phyloP scores from a whole-genome alignment of 192 early-diverging fungal species.

The Coemansia umbellata region DNA sequence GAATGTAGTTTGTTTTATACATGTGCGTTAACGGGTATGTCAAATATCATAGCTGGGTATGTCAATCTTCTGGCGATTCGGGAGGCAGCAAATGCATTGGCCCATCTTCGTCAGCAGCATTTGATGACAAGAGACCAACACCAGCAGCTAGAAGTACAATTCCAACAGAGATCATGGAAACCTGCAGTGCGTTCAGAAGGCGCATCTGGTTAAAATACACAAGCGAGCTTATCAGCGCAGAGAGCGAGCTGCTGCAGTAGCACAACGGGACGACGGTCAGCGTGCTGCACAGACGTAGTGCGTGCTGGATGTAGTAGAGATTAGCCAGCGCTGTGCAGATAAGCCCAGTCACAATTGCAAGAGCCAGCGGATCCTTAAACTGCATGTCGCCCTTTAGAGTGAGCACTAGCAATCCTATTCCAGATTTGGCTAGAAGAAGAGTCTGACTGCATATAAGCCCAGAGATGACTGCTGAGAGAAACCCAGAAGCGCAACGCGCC shows the following conservation, averaged over 20 bases:
- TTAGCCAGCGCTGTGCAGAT: constrained; percentile 49
- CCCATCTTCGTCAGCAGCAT: constrained; percentile 30
- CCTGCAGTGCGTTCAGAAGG: constrained; percentile 56
- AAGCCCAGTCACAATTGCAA: constrained; percentile 61
- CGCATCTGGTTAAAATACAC: constrained; percentile 75
- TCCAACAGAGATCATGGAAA: constrained; percentile 64
- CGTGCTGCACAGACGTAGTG: constrained; percentile 68
- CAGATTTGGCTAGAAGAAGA: constrained; percentile 73
- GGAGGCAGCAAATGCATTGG: constrained; percentile 20
- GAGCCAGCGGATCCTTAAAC: constrained; percentile 63
- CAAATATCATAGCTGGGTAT: background rate
- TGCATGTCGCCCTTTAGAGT: constrained; percentile 61
- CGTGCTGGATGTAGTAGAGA: constrained; percentile 75
- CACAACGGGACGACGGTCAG: constrained; percentile 69
- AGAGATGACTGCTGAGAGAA: constrained; percentile 64
- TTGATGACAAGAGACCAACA: constrained; percentile 62
- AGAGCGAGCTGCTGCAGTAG: constrained; percentile 71
- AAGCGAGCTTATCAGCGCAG: constrained; percentile 71
- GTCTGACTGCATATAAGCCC: constrained; percentile 72
- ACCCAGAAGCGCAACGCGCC: constrained; percentile 50
- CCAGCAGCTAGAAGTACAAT: constrained; percentile 61
- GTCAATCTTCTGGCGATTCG: constrained; percentile 7
- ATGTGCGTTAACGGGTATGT: background rate
- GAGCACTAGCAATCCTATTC: constrained; percentile 66
- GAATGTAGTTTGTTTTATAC: too few relatives aligned